phyloP scores from a whole-genome alignment of 768 basidiomycete species.

The Hericium coralloides region DNA sequence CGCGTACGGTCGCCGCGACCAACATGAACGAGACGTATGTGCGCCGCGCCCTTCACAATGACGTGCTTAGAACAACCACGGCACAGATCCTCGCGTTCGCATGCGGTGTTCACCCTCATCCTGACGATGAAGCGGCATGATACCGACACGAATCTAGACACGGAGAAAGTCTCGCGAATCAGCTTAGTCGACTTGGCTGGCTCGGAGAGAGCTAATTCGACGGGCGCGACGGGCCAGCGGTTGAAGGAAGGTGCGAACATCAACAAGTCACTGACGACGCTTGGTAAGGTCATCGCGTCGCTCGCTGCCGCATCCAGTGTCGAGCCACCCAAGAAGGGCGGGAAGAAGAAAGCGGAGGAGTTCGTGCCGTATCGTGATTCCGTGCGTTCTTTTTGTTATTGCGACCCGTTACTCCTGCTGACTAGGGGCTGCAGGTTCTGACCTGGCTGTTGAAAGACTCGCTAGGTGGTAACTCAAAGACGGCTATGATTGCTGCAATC shows the following conservation, averaged over 20 bases:
- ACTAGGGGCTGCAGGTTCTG: conserved; percentile 50
- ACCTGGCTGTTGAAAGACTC: conserved; percentile 99
- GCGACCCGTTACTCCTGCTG: background rate
- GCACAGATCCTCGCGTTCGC: conserved; percentile 83
- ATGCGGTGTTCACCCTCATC: conserved; percentile 95
- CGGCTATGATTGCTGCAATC: conserved; percentile 99
- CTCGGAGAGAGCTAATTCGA: conserved; percentile 94
- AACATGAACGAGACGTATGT: conserved; percentile 97
- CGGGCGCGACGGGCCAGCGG: conserved; percentile 92
- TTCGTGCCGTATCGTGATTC: conserved; percentile 98
- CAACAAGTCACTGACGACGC: conserved; percentile 95
- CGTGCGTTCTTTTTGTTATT: conserved; percentile 32
- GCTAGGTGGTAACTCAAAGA: conserved; percentile 94
- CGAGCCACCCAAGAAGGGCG: conserved; percentile 43
- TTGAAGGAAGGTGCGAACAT: conserved; percentile 98
- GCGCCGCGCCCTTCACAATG: background rate
- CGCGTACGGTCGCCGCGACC: conserved; percentile 95
- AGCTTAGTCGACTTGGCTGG: conserved; percentile 95
- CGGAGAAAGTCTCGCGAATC: conserved; percentile 98
- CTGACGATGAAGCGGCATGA: conserved; percentile 91
- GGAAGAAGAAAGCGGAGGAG: conserved; percentile 82
- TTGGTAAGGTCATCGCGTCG: conserved; percentile 94
- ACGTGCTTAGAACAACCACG: background rate
- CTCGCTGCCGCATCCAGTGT: conserved; percentile 60
- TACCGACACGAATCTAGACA: conserved; percentile 74